phyloP scores from a whole-genome alignment of 2,329 filamentous ascomycete genomes.

The Aspergillus terreus region DNA sequence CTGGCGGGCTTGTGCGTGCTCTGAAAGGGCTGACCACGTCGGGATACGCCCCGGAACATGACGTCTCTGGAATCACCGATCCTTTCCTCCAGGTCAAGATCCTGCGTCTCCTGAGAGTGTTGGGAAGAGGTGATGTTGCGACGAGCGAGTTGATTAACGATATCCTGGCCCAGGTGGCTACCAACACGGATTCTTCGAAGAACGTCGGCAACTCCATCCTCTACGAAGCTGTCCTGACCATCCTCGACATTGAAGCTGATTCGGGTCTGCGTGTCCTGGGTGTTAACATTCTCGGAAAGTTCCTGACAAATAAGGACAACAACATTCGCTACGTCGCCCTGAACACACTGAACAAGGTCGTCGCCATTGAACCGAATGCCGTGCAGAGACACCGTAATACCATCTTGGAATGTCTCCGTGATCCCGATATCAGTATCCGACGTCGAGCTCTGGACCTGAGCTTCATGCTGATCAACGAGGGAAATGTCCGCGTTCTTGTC shows the following conservation, averaged over 20 bases:
- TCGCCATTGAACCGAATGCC: constrained; percentile 95
- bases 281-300: constrained; percentile 97
- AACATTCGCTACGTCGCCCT: constrained; percentile 98
- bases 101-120: constrained; percentile 75
- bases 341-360: constrained; percentile 96
- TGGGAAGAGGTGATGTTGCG: constrained; percentile 79
- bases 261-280: constrained; percentile 89
- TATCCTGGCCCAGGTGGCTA: constrained; percentile 93
- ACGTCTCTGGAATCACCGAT: constrained; percentile 96
- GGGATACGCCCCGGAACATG: constrained; percentile 94
- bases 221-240: constrained; percentile 94
- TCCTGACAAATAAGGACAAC: constrained; percentile 97
- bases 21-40: constrained; percentile 90
- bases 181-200: constrained; percentile 96
- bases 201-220: constrained; percentile 98
- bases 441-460: constrained; percentile 93
- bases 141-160: constrained; percentile 98
- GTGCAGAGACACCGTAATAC: constrained; percentile 97
- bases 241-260: constrained; percentile 96
- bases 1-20: constrained; percentile 81
- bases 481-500: constrained; percentile 90
- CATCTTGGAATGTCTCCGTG: constrained; percentile 89
- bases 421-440: constrained; percentile 97
- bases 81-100: constrained; percentile 98
- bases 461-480: constrained; percentile 96